Evolutionary conservation across 257 asterid species (phyloP), one percentile per base, ranked within the genome.

Genomic region (Ilex aquifolium): DNA sequence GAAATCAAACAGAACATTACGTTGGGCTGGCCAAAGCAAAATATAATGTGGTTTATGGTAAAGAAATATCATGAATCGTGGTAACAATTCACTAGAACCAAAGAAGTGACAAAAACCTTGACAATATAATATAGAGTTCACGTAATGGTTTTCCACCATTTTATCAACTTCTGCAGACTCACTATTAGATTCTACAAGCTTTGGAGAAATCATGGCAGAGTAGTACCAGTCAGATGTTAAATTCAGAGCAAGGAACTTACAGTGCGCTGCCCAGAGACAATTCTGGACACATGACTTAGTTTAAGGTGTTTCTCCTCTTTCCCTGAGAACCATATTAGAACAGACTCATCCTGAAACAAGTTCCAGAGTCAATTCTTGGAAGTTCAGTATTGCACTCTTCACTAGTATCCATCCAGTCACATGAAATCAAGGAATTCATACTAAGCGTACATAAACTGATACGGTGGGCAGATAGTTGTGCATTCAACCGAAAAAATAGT

Each of bases 241-340:
- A 36, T 36, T 36, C 8, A 3, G 14, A 49, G 60, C 59, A 48
- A 59, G 74, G 74, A 57, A 84, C 95, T 83, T 85, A 91, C 98
- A 44, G 98, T 91, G 49, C 98, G 90, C 87, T 91, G 98, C 57
- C 98, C 98, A 70, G 98, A 88, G 62, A 91, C 80, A 73, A 91
- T 91, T 84, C 96, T 80, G 64, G 95, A 82, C 62, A 91, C 96
- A 64, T 88, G 87, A 82, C 92, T 78, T 60, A 91, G 87, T 74
- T 84, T 86, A 55, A 91, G 95, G 66, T 79, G 91, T 76, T 91
- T 88, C 88, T 91, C 96, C 77, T 91, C 96, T 83, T 86, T 91
- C 65, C 95, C 96, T 6, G 96, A 88, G 76, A 80, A 84, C 96
- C 98, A 91, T 77, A 91, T 81, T 80, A 91, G 83, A 80, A 84